Percentiles rank a stretch among this genome's conserved stretches.
phyloP scores from a whole-genome alignment of 2,329 filamentous ascomycete genomes.

The Cadophora gregata region DNA sequence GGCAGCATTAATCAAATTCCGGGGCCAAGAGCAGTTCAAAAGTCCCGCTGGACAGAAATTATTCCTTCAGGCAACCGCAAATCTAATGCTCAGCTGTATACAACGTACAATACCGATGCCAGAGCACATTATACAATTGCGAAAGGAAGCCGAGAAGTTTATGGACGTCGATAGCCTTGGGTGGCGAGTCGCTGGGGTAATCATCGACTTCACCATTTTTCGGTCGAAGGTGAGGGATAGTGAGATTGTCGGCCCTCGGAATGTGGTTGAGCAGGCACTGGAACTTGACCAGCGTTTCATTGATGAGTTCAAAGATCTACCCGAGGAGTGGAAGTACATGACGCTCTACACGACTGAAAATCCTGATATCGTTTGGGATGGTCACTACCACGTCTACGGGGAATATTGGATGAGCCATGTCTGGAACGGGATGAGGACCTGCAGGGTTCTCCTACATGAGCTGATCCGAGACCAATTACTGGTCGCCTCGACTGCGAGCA shows the following conservation, averaged over 20 bases:
- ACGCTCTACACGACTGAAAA: conserved; percentile 36
- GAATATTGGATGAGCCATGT: conserved; percentile 40
- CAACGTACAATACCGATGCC: conserved; percentile 58
- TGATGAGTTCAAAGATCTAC: conserved; percentile 25
- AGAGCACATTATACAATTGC: conserved; percentile 53
- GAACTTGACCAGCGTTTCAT: conserved; percentile 36
- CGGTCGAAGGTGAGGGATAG: conserved; percentile 29
- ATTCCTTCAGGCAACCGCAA: conserved; percentile 60
- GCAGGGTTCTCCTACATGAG: conserved; percentile 39
- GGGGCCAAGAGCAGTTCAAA: conserved; percentile 55
- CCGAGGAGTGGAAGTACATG: conserved; percentile 34
- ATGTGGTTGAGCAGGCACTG: conserved; percentile 33
- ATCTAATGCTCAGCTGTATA: conserved; percentile 58
- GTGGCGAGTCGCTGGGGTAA: conserved; percentile 50
- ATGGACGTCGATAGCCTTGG: conserved; percentile 48
- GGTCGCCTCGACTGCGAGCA: conserved; percentile 7
- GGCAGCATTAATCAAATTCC: conserved; percentile 55
- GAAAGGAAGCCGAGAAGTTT: conserved; percentile 50
- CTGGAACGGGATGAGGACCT: conserved; percentile 39
- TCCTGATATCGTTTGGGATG: conserved; percentile 39
- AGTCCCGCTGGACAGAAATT: conserved; percentile 55
- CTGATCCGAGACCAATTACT: conserved; percentile 35
- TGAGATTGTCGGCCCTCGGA: conserved; percentile 44
- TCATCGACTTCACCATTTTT: conserved; percentile 42
- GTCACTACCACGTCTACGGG: conserved; percentile 39